Evolutionary conservation across 2,329 filamentous ascomycete genomes (phyloP).

Genomic region (Hyphodiscus sp.): DNA sequence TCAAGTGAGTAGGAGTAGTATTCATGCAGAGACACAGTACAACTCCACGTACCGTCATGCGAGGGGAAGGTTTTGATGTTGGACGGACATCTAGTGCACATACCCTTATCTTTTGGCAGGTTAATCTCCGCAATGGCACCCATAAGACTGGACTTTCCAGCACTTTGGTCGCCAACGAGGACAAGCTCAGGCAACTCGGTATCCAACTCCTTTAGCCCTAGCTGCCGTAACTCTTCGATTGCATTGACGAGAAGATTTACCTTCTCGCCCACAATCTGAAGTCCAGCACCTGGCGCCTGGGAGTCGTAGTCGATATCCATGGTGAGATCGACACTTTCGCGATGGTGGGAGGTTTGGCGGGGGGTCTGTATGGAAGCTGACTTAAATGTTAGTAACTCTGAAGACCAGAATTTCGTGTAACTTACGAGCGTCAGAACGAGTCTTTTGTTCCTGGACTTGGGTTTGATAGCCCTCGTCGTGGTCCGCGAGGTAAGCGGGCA

Average conservation of each 20-base stretch:
- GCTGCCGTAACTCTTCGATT: slow-evolving; percentile 60
- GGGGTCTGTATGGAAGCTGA: not conserved
- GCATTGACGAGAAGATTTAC: slow-evolving; percentile 60
- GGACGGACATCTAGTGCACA: slow-evolving; percentile 75
- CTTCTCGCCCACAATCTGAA: slow-evolving; percentile 52
- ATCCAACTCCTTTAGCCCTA: slow-evolving; percentile 62
- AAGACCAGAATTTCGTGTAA: not conserved
- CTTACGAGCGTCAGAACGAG: slow-evolving; percentile 10
- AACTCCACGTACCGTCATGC: slow-evolving; percentile 55
- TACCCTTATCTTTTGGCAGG: slow-evolving; percentile 62
- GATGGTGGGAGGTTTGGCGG: not conserved
- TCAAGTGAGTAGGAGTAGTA: slow-evolving; percentile 48
- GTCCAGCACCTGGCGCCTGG: slow-evolving; percentile 29
- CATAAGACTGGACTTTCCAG: slow-evolving; percentile 68
- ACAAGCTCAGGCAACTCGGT: slow-evolving; percentile 72
- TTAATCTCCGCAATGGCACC: slow-evolving; percentile 63
- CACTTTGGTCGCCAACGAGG: slow-evolving; percentile 77
- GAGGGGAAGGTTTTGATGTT: slow-evolving; percentile 59
- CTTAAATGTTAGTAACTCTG: too few relatives aligned
- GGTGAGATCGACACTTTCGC: not conserved
- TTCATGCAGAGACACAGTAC: slow-evolving; percentile 57
- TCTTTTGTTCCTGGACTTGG: not conserved
- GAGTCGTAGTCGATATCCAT: not conserved
- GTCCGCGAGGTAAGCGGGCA: not conserved
- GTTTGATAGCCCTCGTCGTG: not conserved